Base-by-base conservation (phyloP, 2,329 filamentous ascomycete species). In the Colletotrichum sojae region DNA sequence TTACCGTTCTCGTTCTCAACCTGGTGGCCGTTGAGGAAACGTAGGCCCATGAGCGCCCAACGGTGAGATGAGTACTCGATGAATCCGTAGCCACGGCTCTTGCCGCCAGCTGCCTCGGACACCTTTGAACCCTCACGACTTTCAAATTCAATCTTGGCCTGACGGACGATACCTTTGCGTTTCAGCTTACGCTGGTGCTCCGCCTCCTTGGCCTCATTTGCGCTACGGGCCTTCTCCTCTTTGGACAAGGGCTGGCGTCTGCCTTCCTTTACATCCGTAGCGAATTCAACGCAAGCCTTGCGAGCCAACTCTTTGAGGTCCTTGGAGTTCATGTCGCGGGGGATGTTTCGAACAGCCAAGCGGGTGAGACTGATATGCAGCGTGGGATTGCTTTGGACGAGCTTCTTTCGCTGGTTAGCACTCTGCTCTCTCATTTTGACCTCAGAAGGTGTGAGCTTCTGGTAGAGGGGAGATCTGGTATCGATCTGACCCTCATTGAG, bases 111-210 rank as follows among this genome's bases (percentile, higher is more conserved):
- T 51, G 88, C 86, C 81, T 97, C 94, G 9, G 87, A 82, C 15
- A 97, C 90, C 83, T 98, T 98, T 76, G 90, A 90, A 53, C 96
- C 96, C 74, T 96, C 90, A 43, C 89, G 88, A 64, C 92, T 93
- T 83, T 99, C 96, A 76, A 96, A 98, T 45, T 98, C 93, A 63
- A 99, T 89, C 85, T 98, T 99, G 64, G 95, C 92, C 82, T 99
- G 96, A 75, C 90, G 92, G 51, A 99, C 94, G 57, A 99, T 94
- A 67, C 88, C 88, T 77, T 95, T 96, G 63, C 93, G 92, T 79
- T 95, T 94, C 73, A 88, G 83, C 78, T 93, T 97, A 63, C 96
- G 90, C 71, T 90, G 86, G 56, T 88, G 89, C 77, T 99, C 96
- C 3, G 94, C 92, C 69, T 93, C 90, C 74, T 89, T 90, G 84